Base-by-base conservation (phyloP, 345 rosid species). In the Conringia planisiliqua region DNA sequence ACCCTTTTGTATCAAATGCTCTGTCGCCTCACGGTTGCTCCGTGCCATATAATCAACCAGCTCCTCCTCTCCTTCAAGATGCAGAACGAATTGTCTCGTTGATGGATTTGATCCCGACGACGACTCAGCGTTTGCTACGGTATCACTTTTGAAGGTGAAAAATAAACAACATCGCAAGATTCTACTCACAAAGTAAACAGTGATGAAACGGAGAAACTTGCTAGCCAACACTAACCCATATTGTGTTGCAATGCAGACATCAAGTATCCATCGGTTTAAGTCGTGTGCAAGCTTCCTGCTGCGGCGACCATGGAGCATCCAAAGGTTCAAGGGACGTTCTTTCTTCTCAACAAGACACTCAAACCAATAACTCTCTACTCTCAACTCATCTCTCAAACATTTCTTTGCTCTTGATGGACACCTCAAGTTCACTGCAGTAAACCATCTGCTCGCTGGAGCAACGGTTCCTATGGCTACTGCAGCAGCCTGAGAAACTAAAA, bases 31-130 rank as follows among this genome's bases (percentile, higher is more conserved):
- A 11, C 87, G 63, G 69, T 89, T 93, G 20, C 81, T 70, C 79
- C 81, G 85, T 80, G 82, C 80, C 85, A 91, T 89, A 58, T 80
- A 2, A 1, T 82, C 75, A 24, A 87, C 90, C 42, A 91, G 78
- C 40, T 80, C 83, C 18, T 83, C 80, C 82, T 93, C 98, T 5
- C 96, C 98, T 81, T 93, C 96, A 38, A 93, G 92, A 78, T 87
- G 85, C 80, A 93, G 71, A 68, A 91, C 97, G 44, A 83, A 93
- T 26, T 71, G 83, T 80, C 69, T 86, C 1, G 54, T 32, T 62
- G 75, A 59, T 11, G 74, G 29, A 61, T 5, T 69, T 10, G 78
- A 71, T 52, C 76, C 80, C 22, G 78, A 71, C 1, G 79, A 63
- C 1, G 82, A 65, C 51, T 83, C 94, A 56, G 30, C 29, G 62